Evolutionary conservation across 176 grass and related monocot genomes (phyloP).

Genomic region (Bothriochloa decipiens): DNA sequence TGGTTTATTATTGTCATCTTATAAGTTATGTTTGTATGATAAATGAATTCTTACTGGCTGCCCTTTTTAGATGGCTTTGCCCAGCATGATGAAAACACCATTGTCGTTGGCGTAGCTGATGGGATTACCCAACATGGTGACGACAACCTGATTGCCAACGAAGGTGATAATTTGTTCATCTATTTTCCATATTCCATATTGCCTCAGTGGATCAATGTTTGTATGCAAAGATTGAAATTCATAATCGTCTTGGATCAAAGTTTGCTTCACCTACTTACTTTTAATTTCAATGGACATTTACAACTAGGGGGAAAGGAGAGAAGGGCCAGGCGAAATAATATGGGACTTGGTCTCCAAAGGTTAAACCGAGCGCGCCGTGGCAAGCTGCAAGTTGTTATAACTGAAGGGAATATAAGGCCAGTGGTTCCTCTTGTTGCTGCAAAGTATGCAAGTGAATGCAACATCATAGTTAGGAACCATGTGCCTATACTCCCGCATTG

Average conservation of each 20-base stretch:
- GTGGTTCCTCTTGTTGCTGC: neutral
- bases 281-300: neutral
- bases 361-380: neutral
- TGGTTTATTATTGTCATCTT: fast-evolving
- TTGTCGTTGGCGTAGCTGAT: neutral
- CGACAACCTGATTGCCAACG: neutral
- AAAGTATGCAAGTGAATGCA: neutral
- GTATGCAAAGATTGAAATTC: neutral
- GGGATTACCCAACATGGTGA: neutral
- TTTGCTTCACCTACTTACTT: too few relatives aligned
- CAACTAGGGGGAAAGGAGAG: neutral
- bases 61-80: neutral
- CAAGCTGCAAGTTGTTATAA: neutral
- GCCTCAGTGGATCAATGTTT: neutral
- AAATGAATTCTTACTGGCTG: too few relatives aligned
- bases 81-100: neutral
- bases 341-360: neutral
- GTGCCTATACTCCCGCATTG: neutral
- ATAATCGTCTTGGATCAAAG: too few relatives aligned
- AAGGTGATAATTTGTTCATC: neutral
- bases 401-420: neutral
- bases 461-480: neutral
- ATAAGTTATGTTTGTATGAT: too few relatives aligned
- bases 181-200: neutral
- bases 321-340: neutral